These are phyloP conservation scores for Podospora australis DNA, from an alignment of 495 filamentous ascomycete genomes.

Conservation along the genomic window DNA sequence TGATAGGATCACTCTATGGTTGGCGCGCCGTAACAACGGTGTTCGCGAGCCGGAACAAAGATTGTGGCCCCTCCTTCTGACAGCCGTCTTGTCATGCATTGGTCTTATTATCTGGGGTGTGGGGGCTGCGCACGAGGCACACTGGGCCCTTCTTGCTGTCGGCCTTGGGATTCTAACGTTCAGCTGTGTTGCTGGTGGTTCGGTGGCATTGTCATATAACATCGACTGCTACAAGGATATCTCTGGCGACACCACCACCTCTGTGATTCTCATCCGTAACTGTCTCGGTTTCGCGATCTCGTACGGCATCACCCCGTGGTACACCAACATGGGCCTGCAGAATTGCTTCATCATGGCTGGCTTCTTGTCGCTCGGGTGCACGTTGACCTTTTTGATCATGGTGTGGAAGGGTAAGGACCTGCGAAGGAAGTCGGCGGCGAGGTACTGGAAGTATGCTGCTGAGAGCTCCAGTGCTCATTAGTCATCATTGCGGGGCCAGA, in stretches of 20 bases:
- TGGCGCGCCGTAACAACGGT: slow-evolving; percentile 27
- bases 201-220: slow-evolving; percentile 38
- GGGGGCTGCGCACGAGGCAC: slow-evolving; percentile 32
- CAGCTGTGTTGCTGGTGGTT: slow-evolving; percentile 10
- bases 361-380: slow-evolving; percentile 15
- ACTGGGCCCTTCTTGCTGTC: slow-evolving; percentile 40
- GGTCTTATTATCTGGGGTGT: slow-evolving; percentile 23
- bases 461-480: slow-evolving; percentile 2
- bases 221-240: slow-evolving; percentile 50
- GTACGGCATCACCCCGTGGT: slow-evolving; percentile 22
- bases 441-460: slow-evolving; percentile 16
- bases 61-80: slow-evolving; percentile 18
- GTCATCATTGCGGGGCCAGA: no score
- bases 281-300: slow-evolving; percentile 41
- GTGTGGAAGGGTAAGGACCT: slow-evolving; percentile 39
- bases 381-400: slow-evolving; percentile 26
- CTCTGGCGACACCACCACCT: slow-evolving; percentile 43
- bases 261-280: slow-evolving; percentile 51
- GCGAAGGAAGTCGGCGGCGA: slow-evolving; percentile 21
- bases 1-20: slow-evolving; percentile 23
- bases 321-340: slow-evolving; percentile 18
- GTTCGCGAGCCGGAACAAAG: slow-evolving; percentile 34
- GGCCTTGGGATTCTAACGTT: slow-evolving; percentile 18
- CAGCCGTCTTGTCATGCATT: slow-evolving; percentile 13
- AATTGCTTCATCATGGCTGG: slow-evolving; percentile 19